These are phyloP conservation scores for Mycothermus thermophilus DNA, from an alignment of 495 filamentous ascomycete species.

Conservation along the genomic window DNA sequence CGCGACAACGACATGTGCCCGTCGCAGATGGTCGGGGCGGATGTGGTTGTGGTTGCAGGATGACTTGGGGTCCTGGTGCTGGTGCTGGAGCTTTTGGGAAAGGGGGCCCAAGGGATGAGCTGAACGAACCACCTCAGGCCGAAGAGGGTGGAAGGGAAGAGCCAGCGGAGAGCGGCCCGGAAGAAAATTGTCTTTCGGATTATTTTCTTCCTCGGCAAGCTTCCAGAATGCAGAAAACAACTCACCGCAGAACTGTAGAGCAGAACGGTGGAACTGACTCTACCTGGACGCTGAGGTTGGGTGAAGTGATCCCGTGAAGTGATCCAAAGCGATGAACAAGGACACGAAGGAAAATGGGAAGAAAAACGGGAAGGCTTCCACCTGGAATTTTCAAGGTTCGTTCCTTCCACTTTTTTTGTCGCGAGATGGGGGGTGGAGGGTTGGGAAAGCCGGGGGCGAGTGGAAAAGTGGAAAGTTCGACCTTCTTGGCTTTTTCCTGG, in stretches of 20 bases:
- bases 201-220: too few relatives aligned
- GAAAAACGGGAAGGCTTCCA: too few relatives aligned
- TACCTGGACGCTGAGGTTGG: too few relatives aligned
- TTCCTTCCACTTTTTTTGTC: constrained; percentile 19
- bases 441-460: constrained; percentile 3
- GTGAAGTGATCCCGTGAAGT: too few relatives aligned
- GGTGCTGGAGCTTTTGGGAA: constrained; percentile 2
- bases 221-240: too few relatives aligned
- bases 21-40: too few relatives aligned
- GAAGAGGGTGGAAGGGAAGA: constrained; percentile 6
- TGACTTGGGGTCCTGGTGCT: constrained; percentile 2
- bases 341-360: constrained; percentile 12
- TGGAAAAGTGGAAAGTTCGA: neutral
- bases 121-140: too few relatives aligned
- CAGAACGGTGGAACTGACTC: too few relatives aligned
- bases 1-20: constrained; percentile 12
- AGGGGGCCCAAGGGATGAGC: constrained; percentile 4
- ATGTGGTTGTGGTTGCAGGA: constrained; percentile 1
- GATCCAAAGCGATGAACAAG: constrained; percentile 8
- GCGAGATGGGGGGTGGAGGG: constrained; percentile 18
- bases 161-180: neutral
- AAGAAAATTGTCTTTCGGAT: too few relatives aligned
- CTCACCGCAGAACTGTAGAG: too few relatives aligned
- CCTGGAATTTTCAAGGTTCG: too few relatives aligned
- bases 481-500: too few relatives aligned